These are phyloP conservation scores for Delonix regia DNA, from an alignment of 306 rosid species.

Conservation along the genomic window DNA sequence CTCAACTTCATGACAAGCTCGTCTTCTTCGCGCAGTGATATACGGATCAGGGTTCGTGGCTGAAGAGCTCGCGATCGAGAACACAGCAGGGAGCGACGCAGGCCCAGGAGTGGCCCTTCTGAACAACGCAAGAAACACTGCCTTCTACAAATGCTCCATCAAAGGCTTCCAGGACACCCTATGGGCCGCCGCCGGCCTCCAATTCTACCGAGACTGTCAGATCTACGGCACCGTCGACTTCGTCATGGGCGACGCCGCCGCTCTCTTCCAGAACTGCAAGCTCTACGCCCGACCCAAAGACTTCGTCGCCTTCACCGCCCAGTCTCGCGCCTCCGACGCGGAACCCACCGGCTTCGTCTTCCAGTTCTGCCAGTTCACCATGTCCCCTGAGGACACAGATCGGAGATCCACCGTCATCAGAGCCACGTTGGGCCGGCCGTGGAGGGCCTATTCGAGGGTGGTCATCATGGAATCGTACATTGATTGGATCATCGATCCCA, in stretches of 20 bases:
- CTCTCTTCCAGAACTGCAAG: slow-evolving; percentile 4
- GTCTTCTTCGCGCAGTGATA: neutral
- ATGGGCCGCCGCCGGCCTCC: neutral
- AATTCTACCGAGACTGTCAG: slow-evolving; percentile 9
- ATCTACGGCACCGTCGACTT: slow-evolving; percentile 29
- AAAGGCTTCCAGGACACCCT: slow-evolving; percentile 24
- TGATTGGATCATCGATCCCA: neutral
- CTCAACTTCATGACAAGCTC: no score
- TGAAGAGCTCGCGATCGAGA: neutral
- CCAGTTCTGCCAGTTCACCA: neutral
- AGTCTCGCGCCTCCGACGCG: neutral
- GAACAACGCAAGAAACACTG: neutral
- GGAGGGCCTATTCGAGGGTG: slow-evolving; percentile 13
- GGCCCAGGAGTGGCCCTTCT: neutral
- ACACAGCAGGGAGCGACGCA: neutral
- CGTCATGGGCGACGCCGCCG: neutral
- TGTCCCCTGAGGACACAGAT: neutral
- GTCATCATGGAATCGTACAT: slow-evolving; percentile 8
- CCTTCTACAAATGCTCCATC: slow-evolving; percentile 9
- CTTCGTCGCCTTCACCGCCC: slow-evolving; percentile 15
- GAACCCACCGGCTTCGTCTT: slow-evolving; percentile 9
- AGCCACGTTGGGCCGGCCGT: neutral
- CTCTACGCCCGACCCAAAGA: neutral
- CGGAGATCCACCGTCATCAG: neutral
- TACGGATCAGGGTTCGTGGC: slow-evolving; percentile 16